Percentiles rank a stretch among this genome's conserved stretches.
Conservation (phyloP, 2,329 filamentous ascomycete genomes). For the Exophiala lecanii-corni region DNA sequence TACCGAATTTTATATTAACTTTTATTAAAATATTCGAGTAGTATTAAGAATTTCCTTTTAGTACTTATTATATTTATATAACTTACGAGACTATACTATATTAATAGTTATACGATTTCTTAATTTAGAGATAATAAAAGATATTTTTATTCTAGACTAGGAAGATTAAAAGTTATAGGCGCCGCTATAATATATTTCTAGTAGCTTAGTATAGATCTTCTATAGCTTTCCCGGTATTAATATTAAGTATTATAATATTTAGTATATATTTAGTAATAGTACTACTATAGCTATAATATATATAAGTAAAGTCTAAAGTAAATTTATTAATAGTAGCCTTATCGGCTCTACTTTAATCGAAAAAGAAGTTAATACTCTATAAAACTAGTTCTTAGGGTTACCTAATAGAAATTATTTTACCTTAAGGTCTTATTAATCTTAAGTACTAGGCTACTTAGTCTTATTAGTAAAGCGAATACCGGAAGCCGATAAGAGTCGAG, state of each 20-base stretch:
- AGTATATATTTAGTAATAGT: conserved; percentile 46
- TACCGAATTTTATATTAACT: conserved; percentile 91
- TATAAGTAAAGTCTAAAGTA: conserved; percentile 56
- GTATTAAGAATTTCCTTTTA: conserved; percentile 71
- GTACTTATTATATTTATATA: conserved; percentile 64
- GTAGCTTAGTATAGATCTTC: conserved; percentile 52
- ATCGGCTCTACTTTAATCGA: conserved; percentile 48
- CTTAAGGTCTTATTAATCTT: conserved; percentile 82
- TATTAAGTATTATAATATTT: conserved; percentile 37
- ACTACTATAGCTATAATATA: conserved; percentile 60
- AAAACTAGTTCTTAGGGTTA: conserved; percentile 59
- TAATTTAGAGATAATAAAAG: conserved; percentile 74
- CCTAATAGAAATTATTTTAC: conserved; percentile 69
- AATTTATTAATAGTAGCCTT: conserved; percentile 48
- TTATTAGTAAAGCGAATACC: conserved; percentile 60
- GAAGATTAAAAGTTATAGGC: conserved; percentile 75
- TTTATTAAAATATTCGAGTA: conserved; percentile 95
- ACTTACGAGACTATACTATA: conserved; percentile 82
- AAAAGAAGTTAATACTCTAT: conserved; percentile 72
- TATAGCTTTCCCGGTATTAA: conserved; percentile 51
- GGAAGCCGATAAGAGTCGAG: conserved; percentile 66
- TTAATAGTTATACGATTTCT: conserved; percentile 82
- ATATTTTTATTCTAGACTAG: conserved; percentile 68
- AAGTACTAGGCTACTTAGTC: conserved; percentile 55
- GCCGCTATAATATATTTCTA: conserved; percentile 49